Base-by-base conservation (phyloP, 768 basidiomycete genomes). In the Daedalea quercina region DNA sequence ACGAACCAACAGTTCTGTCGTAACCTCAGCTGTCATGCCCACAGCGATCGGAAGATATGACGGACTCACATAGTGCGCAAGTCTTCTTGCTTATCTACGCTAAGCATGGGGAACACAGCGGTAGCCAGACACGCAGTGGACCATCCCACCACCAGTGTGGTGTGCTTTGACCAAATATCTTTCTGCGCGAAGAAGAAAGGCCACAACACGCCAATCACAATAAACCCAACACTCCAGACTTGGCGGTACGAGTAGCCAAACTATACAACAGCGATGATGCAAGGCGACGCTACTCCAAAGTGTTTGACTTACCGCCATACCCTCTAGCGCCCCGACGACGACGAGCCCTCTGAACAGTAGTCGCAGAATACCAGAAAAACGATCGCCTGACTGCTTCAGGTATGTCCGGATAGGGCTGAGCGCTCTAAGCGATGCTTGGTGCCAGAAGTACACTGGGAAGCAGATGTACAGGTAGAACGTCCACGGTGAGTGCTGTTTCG, bases 361-460 rank as follows among this genome's bases (percentile, higher is more conserved):
- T 35, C 56, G 54, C 24, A 44, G 9, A 1, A 60, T 1, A 2
- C 43, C 28, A 1, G 19, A 19, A n/a, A 46, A 24, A 1, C 40
- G 15, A 8, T 24, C 15, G 17, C 40, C 20, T 3, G 42, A 51
- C 11, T 34, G 26, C 17, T 35, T 15, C n/a, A 54, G 15, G 20
- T 50, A 47, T n/a, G 31, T 33, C 28, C 53, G 26, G 3, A 56
- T 37, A 9, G 50, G 57, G n/a, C 15, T 46, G 13, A 44, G 20
- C 15, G 52, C 56, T 9, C 56, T 48, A 1, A 49, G 24, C 11
- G 63, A 12, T 0, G 82, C 80, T 50, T 76, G 79, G 28, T 73
- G 73, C 87, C 87, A 90, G 65, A 92, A 92, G 68, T 81, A 90
- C 28, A 78, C 75, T 0, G 90, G 88, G 56, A 91, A 91, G 3